Evolutionary conservation across 768 basidiomycete species (phyloP).

Genomic region (Boletus sp.): DNA sequence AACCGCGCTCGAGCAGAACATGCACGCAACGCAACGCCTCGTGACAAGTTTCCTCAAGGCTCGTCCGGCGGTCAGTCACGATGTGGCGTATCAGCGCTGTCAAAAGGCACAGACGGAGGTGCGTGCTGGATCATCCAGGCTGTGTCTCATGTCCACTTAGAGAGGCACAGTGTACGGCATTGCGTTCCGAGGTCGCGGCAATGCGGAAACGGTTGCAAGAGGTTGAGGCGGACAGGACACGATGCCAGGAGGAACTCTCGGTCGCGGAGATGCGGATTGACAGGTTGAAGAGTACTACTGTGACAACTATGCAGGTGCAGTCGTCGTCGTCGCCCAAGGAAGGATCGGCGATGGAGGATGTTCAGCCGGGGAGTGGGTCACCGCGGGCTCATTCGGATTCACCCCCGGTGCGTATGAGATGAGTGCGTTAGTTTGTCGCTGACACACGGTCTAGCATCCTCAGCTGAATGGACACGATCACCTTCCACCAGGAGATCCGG

Average conservation of each 20-base stretch:
- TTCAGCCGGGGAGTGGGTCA: conserved; percentile 40
- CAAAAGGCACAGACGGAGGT: conserved; percentile 63
- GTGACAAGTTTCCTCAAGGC: conserved; percentile 53
- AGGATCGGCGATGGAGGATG: conserved; percentile 28
- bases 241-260: conserved; percentile 49
- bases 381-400: conserved; percentile 51
- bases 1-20: conserved; percentile 50
- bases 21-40: conserved; percentile 55
- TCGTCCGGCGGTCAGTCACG: conserved; percentile 32
- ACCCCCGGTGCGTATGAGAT: conserved; percentile 67
- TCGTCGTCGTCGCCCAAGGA: conserved; percentile 32
- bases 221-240: conserved; percentile 44
- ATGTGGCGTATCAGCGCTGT: conserved; percentile 42
- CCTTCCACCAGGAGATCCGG: conserved; percentile 38
- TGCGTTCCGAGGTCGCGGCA: conserved; percentile 56
- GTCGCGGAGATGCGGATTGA: conserved; percentile 61
- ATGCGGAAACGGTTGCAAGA: conserved; percentile 50
- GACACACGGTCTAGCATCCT: conserved; percentile 43
- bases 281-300: conserved; percentile 52
- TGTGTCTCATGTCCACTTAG: conserved; percentile 9
- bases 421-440: conserved; percentile 17
- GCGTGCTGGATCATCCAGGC: conserved; percentile 15
- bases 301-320: conserved; percentile 44
- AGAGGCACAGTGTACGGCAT: conserved; percentile 46
- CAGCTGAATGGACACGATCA: conserved; percentile 40